Percentiles rank a stretch among this genome's conserved stretches.
Evolutionary conservation across 2,329 filamentous ascomycete genomes (phyloP).

Genomic region (Xylariaceae sp.): DNA sequence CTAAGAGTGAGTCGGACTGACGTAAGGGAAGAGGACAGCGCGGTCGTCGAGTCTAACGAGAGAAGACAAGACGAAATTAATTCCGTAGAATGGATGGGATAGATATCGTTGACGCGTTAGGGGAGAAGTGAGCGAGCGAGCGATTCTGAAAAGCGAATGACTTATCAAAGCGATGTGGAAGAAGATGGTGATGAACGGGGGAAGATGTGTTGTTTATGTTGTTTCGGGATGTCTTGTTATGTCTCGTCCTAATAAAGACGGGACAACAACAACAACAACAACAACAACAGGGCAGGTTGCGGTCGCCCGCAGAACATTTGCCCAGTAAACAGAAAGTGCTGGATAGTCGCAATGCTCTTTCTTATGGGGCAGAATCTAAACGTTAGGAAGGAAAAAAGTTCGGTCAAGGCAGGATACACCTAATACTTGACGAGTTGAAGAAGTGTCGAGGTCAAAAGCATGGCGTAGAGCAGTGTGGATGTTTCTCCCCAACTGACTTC

Average conservation of each 20-base stretch:
- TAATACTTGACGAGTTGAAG: not conserved
- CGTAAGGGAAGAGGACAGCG: slow-evolving; percentile 9
- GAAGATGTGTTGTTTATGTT: not conserved
- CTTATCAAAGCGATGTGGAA: not conserved
- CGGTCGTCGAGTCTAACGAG: not conserved
- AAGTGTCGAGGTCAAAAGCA: not conserved
- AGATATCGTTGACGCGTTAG: slow-evolving; percentile 2
- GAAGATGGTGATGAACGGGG: not conserved
- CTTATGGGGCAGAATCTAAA: not conserved
- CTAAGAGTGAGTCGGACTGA: slow-evolving; percentile 17
- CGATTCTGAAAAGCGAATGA: too few relatives aligned
- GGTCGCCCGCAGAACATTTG: not conserved
- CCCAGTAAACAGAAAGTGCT: not conserved
- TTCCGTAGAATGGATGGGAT: not conserved
- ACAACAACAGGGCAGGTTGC: not conserved
- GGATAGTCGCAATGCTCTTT: not conserved
- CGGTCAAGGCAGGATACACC: not conserved
- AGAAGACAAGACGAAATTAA: not conserved
- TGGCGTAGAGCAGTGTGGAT: not conserved
- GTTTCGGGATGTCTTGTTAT: not conserved
- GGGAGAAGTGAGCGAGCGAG: not conserved
- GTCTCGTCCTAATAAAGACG: not conserved
- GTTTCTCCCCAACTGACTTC: not conserved
- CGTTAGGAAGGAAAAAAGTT: not conserved
- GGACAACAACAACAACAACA: too few relatives aligned